Conservation (phyloP, 129 eudicot genomes). For the Artemisia tridentata region DNA sequence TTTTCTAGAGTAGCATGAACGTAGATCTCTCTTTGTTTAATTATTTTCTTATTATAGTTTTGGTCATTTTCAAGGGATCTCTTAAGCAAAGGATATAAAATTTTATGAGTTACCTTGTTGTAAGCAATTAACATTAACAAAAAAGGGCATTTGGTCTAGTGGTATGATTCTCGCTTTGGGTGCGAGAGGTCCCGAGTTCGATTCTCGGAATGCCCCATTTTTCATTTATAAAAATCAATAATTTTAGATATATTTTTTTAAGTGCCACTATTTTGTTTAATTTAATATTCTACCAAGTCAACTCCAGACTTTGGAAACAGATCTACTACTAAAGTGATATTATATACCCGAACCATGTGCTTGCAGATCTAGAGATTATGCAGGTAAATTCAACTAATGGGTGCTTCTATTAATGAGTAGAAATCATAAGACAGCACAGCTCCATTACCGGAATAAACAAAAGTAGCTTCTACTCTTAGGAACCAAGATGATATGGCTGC, state of each 20-base stretch:
- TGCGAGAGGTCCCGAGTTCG: slow-evolving; percentile 99
- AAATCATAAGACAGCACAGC: neutral
- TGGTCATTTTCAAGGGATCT: no score
- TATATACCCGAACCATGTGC: neutral
- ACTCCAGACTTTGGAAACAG: slow-evolving; percentile 8
- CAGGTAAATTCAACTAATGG: neutral
- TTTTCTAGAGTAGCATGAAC: no score
- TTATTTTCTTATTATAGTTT: no score
- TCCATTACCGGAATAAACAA: slow-evolving; percentile 13
- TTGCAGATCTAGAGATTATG: neutral
- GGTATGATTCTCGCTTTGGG: slow-evolving; percentile 99
- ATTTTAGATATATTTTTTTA: neutral
- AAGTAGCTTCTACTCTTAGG: neutral
- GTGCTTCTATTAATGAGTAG: neutral
- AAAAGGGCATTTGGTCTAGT: slow-evolving; percentile 91
- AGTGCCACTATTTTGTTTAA: neutral
- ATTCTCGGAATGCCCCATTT: slow-evolving; percentile 78
- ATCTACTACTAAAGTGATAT: neutral
- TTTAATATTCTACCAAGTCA: slow-evolving; percentile 7
- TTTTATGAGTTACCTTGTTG: no score
- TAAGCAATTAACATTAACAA: no score
- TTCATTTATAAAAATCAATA: no score
- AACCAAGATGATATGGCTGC: neutral
- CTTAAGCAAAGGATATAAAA: no score
- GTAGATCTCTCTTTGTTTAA: no score